Base-by-base conservation (phyloP, 1,284 basidiomycete genomes). In the Fomes fomentarius region DNA sequence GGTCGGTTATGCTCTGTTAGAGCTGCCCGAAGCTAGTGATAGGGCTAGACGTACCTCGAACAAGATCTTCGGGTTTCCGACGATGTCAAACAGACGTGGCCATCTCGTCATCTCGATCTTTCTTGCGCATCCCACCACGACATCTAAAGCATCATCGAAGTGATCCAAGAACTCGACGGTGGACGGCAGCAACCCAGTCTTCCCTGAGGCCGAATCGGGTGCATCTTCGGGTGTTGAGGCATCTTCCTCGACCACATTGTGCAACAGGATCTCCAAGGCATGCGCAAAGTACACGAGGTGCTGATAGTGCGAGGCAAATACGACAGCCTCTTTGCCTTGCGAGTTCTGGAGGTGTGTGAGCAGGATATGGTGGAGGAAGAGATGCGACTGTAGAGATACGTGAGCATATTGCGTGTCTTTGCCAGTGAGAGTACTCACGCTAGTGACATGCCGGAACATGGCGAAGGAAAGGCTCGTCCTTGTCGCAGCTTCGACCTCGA, bases 21-120 rank as follows among this genome's bases (percentile, higher is more conserved):
- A n/a, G n/a, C n/a, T n/a, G n/a, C n/a, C n/a, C n/a, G n/a, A n/a
- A n/a, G n/a, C n/a, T n/a, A n/a, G n/a, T n/a, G n/a, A n/a, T n/a
- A 14, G 25, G 9, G 12, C 3, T 6, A 45, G 8, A 30, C 75
- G 31, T 67, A 91, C 91, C 77, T 97, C 94, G 67, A 98, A 98
- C n/a, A 99, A 76, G 1, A 81, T 77, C 64, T 93, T 87, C 0
- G 97, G 96, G 62, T 87, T 89, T 1, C 97, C 97, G 4, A 97
- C 95, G 15, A 93, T 81, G 52, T 85, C 86, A 68, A 99, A 99
- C 22, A 99, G 75, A 54, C 88, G 82, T 31, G 81, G 82, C 97
- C 97, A 99, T 42, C 92, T 77, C 6, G 92, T 89, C 65, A 96
- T 85, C 72, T 99, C 97, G 3, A 95, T 99, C 76, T 99, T 99